A percentile compares a stretch with the other conserved stretches of the same genome.
These are phyloP conservation scores for Kodamaea sagamina DNA, from an alignment of 805 yeast genomes.

Conservation along the genomic window DNA sequence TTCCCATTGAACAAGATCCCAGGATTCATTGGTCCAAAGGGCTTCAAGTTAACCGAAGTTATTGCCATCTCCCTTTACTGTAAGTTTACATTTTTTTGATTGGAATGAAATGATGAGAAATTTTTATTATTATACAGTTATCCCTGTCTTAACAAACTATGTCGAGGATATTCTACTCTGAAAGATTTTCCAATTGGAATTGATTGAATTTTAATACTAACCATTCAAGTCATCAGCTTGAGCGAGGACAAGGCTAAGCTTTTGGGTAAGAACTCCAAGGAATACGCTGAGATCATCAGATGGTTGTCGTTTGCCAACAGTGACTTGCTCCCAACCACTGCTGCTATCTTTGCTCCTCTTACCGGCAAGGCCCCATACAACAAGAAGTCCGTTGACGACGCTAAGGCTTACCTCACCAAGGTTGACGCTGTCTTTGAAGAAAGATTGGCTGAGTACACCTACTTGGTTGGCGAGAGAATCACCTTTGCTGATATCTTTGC, in stretches of 20 bases:
- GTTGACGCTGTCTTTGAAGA: constrained; percentile 26
- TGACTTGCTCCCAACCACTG: constrained; percentile 53
- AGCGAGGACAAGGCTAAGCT: constrained; percentile 49
- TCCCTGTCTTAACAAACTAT: constrained; percentile 81
- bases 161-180: constrained; percentile 67
- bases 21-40: constrained; percentile 68
- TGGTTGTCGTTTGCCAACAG: constrained; percentile 79
- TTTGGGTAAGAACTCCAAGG: constrained; percentile 65
- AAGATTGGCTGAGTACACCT: constrained; percentile 45
- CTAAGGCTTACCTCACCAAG: constrained; percentile 31
- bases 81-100: constrained; percentile 34
- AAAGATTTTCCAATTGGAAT: constrained; percentile 23
- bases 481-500: constrained; percentile 47
- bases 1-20: constrained; percentile 73
- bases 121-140: constrained; percentile 62
- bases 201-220: constrained; percentile 13
- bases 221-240: constrained; percentile 46
- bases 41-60: constrained; percentile 69
- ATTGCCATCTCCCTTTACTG: constrained; percentile 65
- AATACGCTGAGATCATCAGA: constrained; percentile 65
- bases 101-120: constrained; percentile 55
- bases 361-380: constrained; percentile 71
- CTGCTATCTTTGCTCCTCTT: constrained; percentile 58
- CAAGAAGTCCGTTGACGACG: constrained; percentile 65
- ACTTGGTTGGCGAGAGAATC: constrained; percentile 50